These are phyloP conservation scores for Spizellomyces punctatus DNA, from an alignment of 192 early-diverging fungal species.

Conservation along the genomic window DNA sequence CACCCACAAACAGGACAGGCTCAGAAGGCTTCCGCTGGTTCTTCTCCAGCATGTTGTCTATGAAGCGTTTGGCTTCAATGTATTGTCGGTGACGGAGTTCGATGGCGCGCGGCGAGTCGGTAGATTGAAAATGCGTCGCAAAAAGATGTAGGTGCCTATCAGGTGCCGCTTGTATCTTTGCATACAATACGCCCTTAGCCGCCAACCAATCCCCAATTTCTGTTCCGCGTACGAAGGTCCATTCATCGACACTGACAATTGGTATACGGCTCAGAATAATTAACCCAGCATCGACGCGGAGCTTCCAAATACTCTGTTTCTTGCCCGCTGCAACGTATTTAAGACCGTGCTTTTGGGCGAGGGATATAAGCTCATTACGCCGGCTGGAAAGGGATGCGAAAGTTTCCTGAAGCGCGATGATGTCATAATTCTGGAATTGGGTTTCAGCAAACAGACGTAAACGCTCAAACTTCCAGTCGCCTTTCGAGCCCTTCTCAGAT, in stretches of 20 bases:
- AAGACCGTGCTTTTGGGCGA: conserved; percentile 16
- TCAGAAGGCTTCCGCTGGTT: conserved; percentile 43
- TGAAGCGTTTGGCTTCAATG: conserved; percentile 61
- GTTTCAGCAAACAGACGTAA: conserved; percentile 20
- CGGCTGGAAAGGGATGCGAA: conserved; percentile 72
- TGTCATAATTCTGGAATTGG: conserved; percentile 60
- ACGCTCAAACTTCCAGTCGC: conserved; percentile 34
- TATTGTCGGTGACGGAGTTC: conserved; percentile 62
- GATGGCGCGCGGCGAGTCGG: conserved; percentile 26
- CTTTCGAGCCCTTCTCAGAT: conserved; percentile 8
- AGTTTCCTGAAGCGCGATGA: conserved; percentile 78
- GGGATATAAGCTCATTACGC: conserved; percentile 41
- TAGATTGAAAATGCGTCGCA: conserved; percentile 78
- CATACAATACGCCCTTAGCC: conserved; percentile 76
- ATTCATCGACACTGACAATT: conserved; percentile 53
- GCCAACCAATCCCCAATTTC: conserved; percentile 51
- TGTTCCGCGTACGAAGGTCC: conserved; percentile 63
- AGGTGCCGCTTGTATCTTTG: conserved; percentile 47
- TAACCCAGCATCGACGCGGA: conserved; percentile 74
- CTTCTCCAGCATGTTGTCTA: conserved; percentile 49
- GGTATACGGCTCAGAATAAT: conserved; percentile 69
- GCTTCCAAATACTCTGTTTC: conserved; percentile 57
- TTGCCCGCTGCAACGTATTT: conserved; percentile 54
- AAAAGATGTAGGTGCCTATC: conserved; percentile 60
- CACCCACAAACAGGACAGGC: conserved; percentile 65